Base-by-base conservation (phyloP, 2,329 filamentous ascomycete species). In the Trichoderma atrobrunneum region DNA sequence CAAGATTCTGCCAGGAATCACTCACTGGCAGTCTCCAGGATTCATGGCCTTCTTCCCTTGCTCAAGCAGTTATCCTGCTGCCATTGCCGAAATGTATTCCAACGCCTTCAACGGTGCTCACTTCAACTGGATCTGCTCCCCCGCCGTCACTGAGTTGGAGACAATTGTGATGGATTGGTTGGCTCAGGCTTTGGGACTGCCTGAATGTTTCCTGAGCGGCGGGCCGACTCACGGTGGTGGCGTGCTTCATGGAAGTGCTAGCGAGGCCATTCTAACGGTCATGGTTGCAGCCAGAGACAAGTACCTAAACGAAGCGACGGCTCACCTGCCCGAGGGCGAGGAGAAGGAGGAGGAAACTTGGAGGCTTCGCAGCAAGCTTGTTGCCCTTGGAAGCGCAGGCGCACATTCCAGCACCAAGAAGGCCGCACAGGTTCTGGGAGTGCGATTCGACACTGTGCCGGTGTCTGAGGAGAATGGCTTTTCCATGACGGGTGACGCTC, bases 21-120 rank as follows among this genome's bases (percentile, higher is more conserved):
- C 95, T 0, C 95, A 98, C 83, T 98, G 95, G 94, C 92, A 97
- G 80, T 93, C 91, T 3, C 95, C 94, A 18, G 94, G 95, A 79
- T 98, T 97, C 86, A 93, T 98, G 89, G 95, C 95, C 59, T 98
- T 97, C 86, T 98, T 96, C 83, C 93, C 95, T 1, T 93, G 93
- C 64, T 90, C 89, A 28, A 90, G 91, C 68, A 93, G 92, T 43
- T 98, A 92, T 79, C 94, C 95, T 0, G 89, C 91, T 32, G 95
- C 97, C 81, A 87, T 98, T 12, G 95, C 94, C 24, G 95, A 98
- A 83, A 90, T 98, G 85, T 98, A 97, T 85, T 93, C 90, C 57
- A 91, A 93, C 6, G 92, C 94, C 7, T 95, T 98, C 82, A 96
- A 91, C 14, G 93, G 93, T 18, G 94, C 95, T 1, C 94, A 94